Evolutionary conservation across 1,139 yeast species (phyloP), one percentile per base, ranked within the genome.

Genomic region (Hyphopichia khmerensis): DNA sequence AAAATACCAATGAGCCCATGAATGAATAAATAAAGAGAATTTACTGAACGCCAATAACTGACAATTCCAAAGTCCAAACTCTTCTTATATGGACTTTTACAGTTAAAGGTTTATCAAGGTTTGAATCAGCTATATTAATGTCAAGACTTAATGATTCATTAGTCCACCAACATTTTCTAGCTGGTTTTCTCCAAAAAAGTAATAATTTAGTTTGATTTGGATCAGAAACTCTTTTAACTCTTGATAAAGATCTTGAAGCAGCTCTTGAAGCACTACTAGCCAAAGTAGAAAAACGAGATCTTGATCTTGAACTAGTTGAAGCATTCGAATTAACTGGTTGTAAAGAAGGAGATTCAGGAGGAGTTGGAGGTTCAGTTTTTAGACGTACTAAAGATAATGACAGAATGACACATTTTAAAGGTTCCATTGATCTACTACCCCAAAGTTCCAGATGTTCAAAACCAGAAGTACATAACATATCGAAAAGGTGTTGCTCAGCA

Each of bases 91-190:
- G 95, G 15, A 86, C 85, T 49, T 77, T 80, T 16, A 73, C 68
- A 8, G 49, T 48, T 52, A 65, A 53, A 7, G 54, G 47, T n/a
- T 45, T 43, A 3, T 52, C 56, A 39, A 79, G 64, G 8, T 62
- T n/a, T n/a, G n/a, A n/a, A n/a, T n/a, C 48, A 26, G n/a, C 13
- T 8, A 9, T 11, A 11, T 53, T 50, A 3, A 49, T 44, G 14
- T 48, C 48, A 2, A 51, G 48, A 15, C 53, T 60, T 9, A 86
- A 69, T 30, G 73, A 77, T 37, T 80, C 81, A 55, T 85, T 86
- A 11, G 87, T 85, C 99, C 99, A 95, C 99, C 99, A 95, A 66
- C 99, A 95, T 61, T 95, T 95, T 57, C 99, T 77, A 1, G 99
- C 99, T 0, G 99, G 99, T 59, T 93, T 93, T 49, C 96, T 78